These are phyloP conservation scores for Beauveria brongniartii DNA, from an alignment of 2,329 filamentous ascomycete species.

Conservation along the genomic window DNA sequence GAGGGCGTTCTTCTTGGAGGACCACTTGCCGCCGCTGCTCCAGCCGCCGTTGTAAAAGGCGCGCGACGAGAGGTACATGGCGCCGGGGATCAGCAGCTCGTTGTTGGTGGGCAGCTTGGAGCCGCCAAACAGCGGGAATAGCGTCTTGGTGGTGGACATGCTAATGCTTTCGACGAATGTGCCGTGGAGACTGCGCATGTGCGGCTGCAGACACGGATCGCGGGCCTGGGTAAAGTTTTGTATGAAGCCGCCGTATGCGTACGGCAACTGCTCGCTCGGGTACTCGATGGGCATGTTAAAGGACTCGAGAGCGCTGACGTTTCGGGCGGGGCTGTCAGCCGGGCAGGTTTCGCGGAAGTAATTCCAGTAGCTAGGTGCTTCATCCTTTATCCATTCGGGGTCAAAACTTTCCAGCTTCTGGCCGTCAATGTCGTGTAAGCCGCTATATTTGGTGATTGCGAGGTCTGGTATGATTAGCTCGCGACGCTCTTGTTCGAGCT, in stretches of 20 bases:
- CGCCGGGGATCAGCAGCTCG: conserved; percentile 53
- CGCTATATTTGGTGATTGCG: conserved; percentile 30
- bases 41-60: conserved; percentile 42
- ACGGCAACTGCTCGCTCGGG: conserved; percentile 17
- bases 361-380: conserved; percentile 39
- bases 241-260: conserved; percentile 36
- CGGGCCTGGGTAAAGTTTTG: conserved; percentile 46
- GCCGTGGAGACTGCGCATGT: conserved; percentile 38
- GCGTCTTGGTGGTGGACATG: conserved; percentile 39
- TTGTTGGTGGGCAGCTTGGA: conserved; percentile 53
- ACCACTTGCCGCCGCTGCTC: conserved; percentile 42
- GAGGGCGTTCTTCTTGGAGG: conserved; percentile 38
- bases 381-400: conserved; percentile 31
- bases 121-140: conserved; percentile 51
- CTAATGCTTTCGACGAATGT: conserved; percentile 44
- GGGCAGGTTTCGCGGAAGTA: conserved; percentile 40
- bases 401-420: conserved; percentile 19
- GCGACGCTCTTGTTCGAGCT: not conserved
- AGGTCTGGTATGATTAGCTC: conserved; percentile 32
- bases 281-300: conserved; percentile 23
- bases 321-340: conserved; percentile 36
- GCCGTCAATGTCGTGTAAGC: conserved; percentile 20
- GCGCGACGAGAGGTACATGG: conserved; percentile 50
- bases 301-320: conserved; percentile 20
- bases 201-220: conserved; percentile 48